Base-by-base conservation (phyloP, 805 yeast genomes). In the Metschnikowia gelsemii region DNA sequence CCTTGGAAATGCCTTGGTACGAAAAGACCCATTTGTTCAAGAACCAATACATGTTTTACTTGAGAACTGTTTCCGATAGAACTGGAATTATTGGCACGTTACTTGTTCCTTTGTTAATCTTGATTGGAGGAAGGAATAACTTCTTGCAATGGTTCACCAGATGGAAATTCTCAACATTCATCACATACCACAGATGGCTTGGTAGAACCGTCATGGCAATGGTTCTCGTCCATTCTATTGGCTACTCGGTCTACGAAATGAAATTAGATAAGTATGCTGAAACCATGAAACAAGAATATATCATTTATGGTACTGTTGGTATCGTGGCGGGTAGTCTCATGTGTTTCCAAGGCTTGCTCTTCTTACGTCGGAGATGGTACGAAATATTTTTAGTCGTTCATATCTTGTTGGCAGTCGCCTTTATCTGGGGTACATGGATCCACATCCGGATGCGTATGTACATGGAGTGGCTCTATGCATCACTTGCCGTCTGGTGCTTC, bases 21-120 rank as follows among this genome's bases (percentile, higher is more conserved):
- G 54, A 54, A 4, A 64, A 52, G 4, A 65, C 69, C 44, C 68
- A 75, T 4, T 54, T 74, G 1, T 75, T 63, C 43, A 12, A 31
- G 2, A 38, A 32, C 9, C 43, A 42, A 7, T 37, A 41, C 20
- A 24, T 21, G 2, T 47, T 47, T 0, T 14, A 50, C 1, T 35
- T 45, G 32, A 32, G 53, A 16, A 39, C 26, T 7, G 43, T 52
- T 7, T 42, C 48, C 2, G 53, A 50, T 28, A 25, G 56, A 26
- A 48, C 53, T 8, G 56, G 49, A 2, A 41, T 52, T 18, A 42
- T 52, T 12, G 47, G 47, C 12, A 50, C 53, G 8, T 29, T 52
- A 42, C 24, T 52, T 14, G 41, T 46, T 19, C 56, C 56, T 7
- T 40, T 52, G 30, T 42, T 52, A 35, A 33, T 52, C 16, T 36